Evolutionary conservation across 2,329 filamentous ascomycete genomes (phyloP).

Genomic region (Pestalotiopsis sp.): DNA sequence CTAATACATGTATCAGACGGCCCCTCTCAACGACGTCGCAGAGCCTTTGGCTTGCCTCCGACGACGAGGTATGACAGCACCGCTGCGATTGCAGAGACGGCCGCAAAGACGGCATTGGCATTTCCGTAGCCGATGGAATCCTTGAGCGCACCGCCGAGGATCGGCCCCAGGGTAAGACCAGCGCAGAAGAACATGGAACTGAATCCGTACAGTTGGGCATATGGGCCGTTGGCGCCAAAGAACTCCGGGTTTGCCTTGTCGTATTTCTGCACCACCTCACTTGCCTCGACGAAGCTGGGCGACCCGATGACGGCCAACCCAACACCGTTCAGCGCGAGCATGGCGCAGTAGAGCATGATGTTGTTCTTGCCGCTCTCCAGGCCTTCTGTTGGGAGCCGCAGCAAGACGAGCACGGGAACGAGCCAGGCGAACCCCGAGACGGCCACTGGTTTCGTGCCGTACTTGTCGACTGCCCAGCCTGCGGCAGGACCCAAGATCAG

Average conservation of each 20-base stretch:
- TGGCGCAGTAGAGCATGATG: constrained; percentile 26
- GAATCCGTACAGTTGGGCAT: constrained; percentile 67
- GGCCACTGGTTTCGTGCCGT: constrained; percentile 35
- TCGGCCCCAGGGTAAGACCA: constrained; percentile 62
- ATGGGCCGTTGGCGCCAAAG: constrained; percentile 59
- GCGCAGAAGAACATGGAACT: constrained; percentile 64
- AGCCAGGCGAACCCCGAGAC: constrained; percentile 53
- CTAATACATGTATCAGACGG: background rate
- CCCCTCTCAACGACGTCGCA: background rate
- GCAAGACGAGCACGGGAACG: constrained; percentile 59
- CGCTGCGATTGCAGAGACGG: constrained; percentile 45
- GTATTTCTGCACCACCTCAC: constrained; percentile 56
- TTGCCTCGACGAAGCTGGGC: constrained; percentile 59
- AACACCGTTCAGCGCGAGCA: constrained; percentile 46
- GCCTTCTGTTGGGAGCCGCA: constrained; percentile 57
- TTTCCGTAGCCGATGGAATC: constrained; percentile 58
- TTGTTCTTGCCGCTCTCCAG: constrained; percentile 23
- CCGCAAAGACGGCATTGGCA: constrained; percentile 55
- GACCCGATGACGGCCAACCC: constrained; percentile 57
- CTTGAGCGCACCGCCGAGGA: constrained; percentile 55
- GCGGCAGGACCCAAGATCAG: constrained; percentile 35
- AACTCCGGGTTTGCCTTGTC: constrained; percentile 55
- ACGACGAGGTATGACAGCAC: constrained; percentile 45
- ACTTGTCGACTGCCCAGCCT: constrained; percentile 39
- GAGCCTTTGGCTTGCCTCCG: constrained; percentile 40